phyloP scores from a whole-genome alignment of 164 flowering plant genomes.

The Hamamelis virginiana region DNA sequence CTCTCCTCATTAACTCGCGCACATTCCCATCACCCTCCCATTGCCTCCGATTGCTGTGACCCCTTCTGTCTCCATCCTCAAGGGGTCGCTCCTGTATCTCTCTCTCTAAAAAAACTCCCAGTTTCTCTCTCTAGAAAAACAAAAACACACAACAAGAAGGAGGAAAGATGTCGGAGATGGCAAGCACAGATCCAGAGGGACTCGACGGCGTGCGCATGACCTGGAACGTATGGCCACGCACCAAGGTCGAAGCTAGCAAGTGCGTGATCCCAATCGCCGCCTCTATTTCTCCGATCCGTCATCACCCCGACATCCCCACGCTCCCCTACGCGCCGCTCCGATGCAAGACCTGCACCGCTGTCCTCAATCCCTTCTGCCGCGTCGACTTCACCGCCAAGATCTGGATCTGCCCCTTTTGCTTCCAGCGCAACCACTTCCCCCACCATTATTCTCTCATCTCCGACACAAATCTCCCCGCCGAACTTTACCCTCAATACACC shows the following conservation, averaged over 20 bases:
- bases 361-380: conserved; percentile 60
- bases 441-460: conserved; percentile 65
- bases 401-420: conserved; percentile 97
- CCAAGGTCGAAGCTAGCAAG: conserved; percentile 87
- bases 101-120: too few relatives aligned
- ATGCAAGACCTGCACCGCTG: conserved; percentile 69
- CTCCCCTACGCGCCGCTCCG: conserved; percentile 85
- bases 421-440: conserved; percentile 83
- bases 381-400: conserved; percentile 82
- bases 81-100: conserved; percentile 16
- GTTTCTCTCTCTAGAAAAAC: background rate
- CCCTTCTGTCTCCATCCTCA: conserved; percentile 14
- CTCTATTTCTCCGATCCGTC: conserved; percentile 75
- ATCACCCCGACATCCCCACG: conserved; percentile 59
- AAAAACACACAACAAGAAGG: background rate
- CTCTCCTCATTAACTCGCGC: background rate
- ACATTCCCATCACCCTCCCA: background rate
- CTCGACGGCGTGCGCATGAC: conserved; percentile 92
- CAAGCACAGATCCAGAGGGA: conserved; percentile 65
- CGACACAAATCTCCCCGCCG: conserved; percentile 81
- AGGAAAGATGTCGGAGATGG: conserved; percentile 55
- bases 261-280: conserved; percentile 95
- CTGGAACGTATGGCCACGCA: conserved; percentile 90
- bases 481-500: conserved; percentile 75
- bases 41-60: conserved; percentile 17